Conservation (phyloP, 2,329 filamentous ascomycete species). For the Ophiostoma fasciatum region DNA sequence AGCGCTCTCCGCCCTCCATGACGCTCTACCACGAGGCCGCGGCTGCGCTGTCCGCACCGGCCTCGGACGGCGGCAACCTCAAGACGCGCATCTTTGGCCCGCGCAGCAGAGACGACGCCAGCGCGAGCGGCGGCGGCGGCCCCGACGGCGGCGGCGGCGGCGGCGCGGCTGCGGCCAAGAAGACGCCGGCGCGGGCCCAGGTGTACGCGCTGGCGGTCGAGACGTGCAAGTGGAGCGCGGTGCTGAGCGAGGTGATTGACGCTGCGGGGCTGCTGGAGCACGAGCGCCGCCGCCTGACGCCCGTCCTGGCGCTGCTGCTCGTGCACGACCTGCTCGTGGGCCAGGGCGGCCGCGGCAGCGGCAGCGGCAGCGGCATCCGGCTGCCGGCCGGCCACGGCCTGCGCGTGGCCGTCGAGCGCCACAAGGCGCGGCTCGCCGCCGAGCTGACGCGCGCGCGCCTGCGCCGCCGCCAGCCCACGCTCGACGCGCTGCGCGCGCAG, state of each 20-base stretch:
- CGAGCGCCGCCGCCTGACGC: slow-evolving; percentile 60
- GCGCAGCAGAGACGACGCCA: slow-evolving; percentile 23
- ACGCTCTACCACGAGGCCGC: slow-evolving; percentile 91
- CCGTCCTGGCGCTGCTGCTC: slow-evolving; percentile 64
- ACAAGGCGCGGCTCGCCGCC: slow-evolving; percentile 66
- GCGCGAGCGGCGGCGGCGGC: not conserved
- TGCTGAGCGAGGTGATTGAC: slow-evolving; percentile 85
- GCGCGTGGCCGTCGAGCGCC: slow-evolving; percentile 57
- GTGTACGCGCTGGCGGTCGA: slow-evolving; percentile 80
- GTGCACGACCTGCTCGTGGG: slow-evolving; percentile 74
- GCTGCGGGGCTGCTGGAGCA: slow-evolving; percentile 57
- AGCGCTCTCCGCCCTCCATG: too few relatives aligned
- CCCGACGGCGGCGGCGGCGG: not conserved
- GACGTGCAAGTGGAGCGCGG: slow-evolving; percentile 75
- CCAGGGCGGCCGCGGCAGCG: slow-evolving; percentile 56
- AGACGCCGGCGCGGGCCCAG: slow-evolving; percentile 65
- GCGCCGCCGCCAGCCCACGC: slow-evolving; percentile 49
- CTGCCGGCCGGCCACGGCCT: slow-evolving; percentile 68
- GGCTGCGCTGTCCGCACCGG: slow-evolving; percentile 49
- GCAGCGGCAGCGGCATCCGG: slow-evolving; percentile 65
- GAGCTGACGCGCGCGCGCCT: slow-evolving; percentile 74
- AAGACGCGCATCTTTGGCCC: slow-evolving; percentile 73
- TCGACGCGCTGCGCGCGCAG: slow-evolving; percentile 49
- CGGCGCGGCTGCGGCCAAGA: too few relatives aligned
- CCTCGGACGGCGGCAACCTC: slow-evolving; percentile 62